Percentiles rank a stretch among this genome's conserved stretches.
Evolutionary conservation across 1,284 basidiomycete species (phyloP).

Genomic region (Naganishia cerealis): DNA sequence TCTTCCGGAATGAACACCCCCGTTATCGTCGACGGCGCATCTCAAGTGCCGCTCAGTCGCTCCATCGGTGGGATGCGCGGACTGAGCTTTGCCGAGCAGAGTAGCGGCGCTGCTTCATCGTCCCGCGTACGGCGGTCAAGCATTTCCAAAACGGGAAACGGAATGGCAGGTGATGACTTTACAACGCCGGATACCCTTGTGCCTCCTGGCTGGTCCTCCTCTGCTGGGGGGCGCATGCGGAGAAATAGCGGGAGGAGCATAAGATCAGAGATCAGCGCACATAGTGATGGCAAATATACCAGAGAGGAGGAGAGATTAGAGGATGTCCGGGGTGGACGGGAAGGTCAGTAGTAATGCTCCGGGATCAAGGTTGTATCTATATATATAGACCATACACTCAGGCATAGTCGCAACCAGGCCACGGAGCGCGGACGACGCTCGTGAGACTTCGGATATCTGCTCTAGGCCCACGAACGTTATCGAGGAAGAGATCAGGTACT

Average conservation of each 20-base stretch:
- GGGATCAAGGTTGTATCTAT: conserved; percentile 8
- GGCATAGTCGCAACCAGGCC: background rate
- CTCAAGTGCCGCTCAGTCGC: conserved; percentile 17
- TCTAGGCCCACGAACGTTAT: background rate
- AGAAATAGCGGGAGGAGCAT: conserved; percentile 2
- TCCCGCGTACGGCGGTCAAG: conserved; percentile 4
- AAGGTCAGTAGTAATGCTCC: background rate
- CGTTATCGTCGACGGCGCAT: conserved; percentile 21
- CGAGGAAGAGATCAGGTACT: background rate
- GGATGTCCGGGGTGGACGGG: background rate
- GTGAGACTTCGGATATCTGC: no score
- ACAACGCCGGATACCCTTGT: background rate
- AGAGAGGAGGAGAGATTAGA: background rate
- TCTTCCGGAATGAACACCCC: conserved; percentile 23
- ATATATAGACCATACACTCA: background rate
- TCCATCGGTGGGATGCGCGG: conserved; percentile 8
- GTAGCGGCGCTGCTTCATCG: background rate
- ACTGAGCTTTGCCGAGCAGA: background rate
- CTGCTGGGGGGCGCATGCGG: background rate
- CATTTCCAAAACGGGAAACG: conserved; percentile 7
- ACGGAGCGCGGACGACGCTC: background rate
- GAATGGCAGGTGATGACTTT: background rate
- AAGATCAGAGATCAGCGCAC: background rate
- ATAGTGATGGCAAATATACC: background rate
- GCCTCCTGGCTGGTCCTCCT: background rate